phyloP scores from a whole-genome alignment of 2,329 filamentous ascomycete species.

The Gnomoniopsis sp. region DNA sequence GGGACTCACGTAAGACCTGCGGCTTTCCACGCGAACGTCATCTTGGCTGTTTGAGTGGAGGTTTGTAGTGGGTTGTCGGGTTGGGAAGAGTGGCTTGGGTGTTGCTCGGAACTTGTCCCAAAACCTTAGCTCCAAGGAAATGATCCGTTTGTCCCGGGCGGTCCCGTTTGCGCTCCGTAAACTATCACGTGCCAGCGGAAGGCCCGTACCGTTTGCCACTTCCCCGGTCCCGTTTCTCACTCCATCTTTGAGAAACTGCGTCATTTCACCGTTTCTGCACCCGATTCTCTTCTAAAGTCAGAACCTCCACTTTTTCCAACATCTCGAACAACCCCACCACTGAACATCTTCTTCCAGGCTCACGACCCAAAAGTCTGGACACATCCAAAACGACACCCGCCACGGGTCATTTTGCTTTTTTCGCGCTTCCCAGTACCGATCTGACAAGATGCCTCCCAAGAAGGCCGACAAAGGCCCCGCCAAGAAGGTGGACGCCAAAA shows the following conservation, averaged over 20 bases:
- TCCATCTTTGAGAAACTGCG: slow-evolving; percentile 15
- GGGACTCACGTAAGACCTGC: slow-evolving; percentile 86
- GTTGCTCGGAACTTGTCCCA: too few species aligned
- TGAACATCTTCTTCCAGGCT: slow-evolving; percentile 1
- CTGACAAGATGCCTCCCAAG: slow-evolving; percentile 70
- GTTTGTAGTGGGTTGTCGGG: slow-evolving; percentile 11
- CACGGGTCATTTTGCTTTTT: too few species aligned
- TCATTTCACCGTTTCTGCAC: slow-evolving; percentile 7
- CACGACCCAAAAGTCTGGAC: background rate
- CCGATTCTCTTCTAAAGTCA: background rate
- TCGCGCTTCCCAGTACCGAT: background rate
- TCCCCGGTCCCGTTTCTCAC: too few species aligned
- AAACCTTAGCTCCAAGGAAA: too few species aligned
- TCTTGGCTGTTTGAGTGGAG: slow-evolving; percentile 54
- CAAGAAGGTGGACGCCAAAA: slow-evolving; percentile 51
- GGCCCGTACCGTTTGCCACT: slow-evolving; percentile 7
- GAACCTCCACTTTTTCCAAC: background rate
- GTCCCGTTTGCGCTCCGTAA: too few species aligned
- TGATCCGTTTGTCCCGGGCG: too few species aligned
- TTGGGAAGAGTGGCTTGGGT: background rate
- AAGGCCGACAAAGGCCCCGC: slow-evolving; percentile 48
- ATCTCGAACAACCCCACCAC: background rate
- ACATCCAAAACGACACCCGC: background rate
- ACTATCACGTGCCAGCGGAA: too few species aligned
- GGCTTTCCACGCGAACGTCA: slow-evolving; percentile 98